A percentile compares a stretch with the other conserved stretches of the same genome.
Evolutionary conservation across 208 protist genomes (phyloP).

Genomic region (Trypanosoma scelopori): DNA sequence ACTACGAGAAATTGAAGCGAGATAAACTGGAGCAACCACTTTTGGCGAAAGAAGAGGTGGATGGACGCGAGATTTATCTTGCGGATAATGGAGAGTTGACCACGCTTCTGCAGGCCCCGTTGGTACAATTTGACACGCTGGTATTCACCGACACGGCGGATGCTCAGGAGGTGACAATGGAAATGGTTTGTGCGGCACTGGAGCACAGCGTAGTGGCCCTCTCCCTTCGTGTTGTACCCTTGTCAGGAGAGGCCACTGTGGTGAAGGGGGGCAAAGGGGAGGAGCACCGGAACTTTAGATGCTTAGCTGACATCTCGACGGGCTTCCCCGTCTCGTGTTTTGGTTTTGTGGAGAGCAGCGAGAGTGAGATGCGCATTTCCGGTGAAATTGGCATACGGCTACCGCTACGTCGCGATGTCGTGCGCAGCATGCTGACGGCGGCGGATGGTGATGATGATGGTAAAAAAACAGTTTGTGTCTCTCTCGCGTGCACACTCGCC

Average conservation of each 20-base stretch:
- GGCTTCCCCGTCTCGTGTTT: slow-evolving; percentile 80
- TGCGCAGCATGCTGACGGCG: slow-evolving; percentile 29
- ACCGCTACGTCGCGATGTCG: slow-evolving; percentile 40
- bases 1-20: slow-evolving; percentile 35
- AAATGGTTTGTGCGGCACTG: slow-evolving; percentile 54
- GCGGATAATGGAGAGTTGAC: slow-evolving; percentile 8
- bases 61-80: not conserved
- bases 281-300: slow-evolving; percentile 23
- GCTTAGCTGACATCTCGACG: slow-evolving; percentile 32
- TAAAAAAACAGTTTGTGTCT: slow-evolving; percentile 28
- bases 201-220: slow-evolving; percentile 77
- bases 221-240: slow-evolving; percentile 30
- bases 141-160: slow-evolving; percentile 33
- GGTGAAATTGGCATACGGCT: slow-evolving; percentile 55
- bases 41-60: not conserved
- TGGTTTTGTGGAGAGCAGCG: slow-evolving; percentile 76
- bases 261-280: slow-evolving; percentile 2
- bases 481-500: slow-evolving; percentile 54
- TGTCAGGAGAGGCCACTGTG: not conserved
- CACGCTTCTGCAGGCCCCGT: slow-evolving; percentile 31
- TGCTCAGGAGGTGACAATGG: slow-evolving; percentile 19
- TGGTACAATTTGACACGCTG: slow-evolving; percentile 25
- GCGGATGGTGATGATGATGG: not conserved
- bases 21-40: not conserved
- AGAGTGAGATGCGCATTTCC: slow-evolving; percentile 41